Evolutionary conservation across 805 yeast species (phyloP).

Genomic region (Lachancea meyersii): DNA sequence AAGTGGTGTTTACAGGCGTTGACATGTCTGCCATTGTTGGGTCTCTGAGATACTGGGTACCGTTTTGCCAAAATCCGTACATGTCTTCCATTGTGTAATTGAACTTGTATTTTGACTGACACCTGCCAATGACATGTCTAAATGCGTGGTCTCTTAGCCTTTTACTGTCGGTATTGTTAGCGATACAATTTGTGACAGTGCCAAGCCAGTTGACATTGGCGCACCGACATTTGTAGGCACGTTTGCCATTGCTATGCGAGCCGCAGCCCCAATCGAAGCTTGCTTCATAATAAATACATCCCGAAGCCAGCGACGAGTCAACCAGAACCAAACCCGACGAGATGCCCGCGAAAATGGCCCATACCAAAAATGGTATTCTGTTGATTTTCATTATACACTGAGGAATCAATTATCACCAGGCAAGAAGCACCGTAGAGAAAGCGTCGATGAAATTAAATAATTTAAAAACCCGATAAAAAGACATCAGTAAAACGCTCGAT

Average conservation of each 20-base stretch:
- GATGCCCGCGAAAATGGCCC: slow-evolving; percentile 1
- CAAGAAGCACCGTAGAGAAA: too few species aligned
- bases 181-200: slow-evolving; percentile 39
- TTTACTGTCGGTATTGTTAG: slow-evolving; percentile 29
- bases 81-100: slow-evolving; percentile 33
- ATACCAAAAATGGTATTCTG: not conserved
- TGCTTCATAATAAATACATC: slow-evolving; percentile 38
- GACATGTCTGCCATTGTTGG: slow-evolving; percentile 24
- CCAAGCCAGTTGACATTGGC: slow-evolving; percentile 40
- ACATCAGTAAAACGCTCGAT: too few species aligned
- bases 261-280: slow-evolving; percentile 41
- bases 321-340: slow-evolving; percentile 21
- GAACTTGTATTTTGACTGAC: slow-evolving; percentile 32
- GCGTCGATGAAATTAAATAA: not conserved
- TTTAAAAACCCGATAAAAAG: too few species aligned
- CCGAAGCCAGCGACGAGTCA: slow-evolving; percentile 37
- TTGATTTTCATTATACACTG: slow-evolving; percentile 1
- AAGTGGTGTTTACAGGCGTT: slow-evolving; percentile 28
- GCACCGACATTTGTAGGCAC: slow-evolving; percentile 38
- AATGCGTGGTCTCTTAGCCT: slow-evolving; percentile 36
- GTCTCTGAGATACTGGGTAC: slow-evolving; percentile 32
- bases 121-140: slow-evolving; percentile 34
- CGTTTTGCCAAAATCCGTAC: slow-evolving; percentile 32
- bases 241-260: slow-evolving; percentile 31
- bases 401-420: not conserved